Conservation (phyloP, 2,329 filamentous ascomycete species). For the Pyrenophora teres region DNA sequence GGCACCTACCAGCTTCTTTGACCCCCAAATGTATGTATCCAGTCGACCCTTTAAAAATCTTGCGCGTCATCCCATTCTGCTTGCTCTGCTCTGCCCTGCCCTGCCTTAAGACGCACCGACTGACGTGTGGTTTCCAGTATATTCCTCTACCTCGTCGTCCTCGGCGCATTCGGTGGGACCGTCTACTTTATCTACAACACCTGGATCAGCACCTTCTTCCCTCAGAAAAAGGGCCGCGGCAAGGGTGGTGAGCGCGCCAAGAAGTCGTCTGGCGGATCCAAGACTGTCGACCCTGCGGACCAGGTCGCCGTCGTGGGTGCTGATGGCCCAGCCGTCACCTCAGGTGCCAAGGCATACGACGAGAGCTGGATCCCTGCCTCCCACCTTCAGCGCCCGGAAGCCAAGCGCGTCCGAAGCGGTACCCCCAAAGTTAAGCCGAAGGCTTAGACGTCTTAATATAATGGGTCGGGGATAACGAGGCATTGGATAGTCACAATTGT, state of each 20-base stretch:
- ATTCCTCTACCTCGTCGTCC: slow-evolving; percentile 94
- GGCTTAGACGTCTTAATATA: slow-evolving; percentile 22
- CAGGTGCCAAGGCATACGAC: slow-evolving; percentile 77
- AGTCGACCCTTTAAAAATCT: neutral
- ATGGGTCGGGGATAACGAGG: too few relatives aligned
- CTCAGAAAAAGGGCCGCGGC: slow-evolving; percentile 69
- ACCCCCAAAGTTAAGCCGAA: slow-evolving; percentile 48
- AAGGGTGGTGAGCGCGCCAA: slow-evolving; percentile 70
- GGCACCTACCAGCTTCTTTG: slow-evolving; percentile 86
- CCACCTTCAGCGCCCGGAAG: slow-evolving; percentile 85
- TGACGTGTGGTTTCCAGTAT: slow-evolving; percentile 63
- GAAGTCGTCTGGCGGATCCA: slow-evolving; percentile 64
- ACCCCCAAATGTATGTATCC: slow-evolving; percentile 84
- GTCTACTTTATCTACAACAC: slow-evolving; percentile 98
- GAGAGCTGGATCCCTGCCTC: slow-evolving; percentile 91
- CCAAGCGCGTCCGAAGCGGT: slow-evolving; percentile 61
- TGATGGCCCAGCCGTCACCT: slow-evolving; percentile 71
- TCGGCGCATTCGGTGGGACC: slow-evolving; percentile 75
- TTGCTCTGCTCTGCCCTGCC: neutral
- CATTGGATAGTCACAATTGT: too few relatives aligned
- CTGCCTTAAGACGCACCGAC: neutral
- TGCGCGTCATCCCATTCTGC: neutral
- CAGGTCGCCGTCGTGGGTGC: slow-evolving; percentile 68
- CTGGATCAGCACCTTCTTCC: slow-evolving; percentile 95
- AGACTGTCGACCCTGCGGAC: slow-evolving; percentile 67